Evolutionary conservation across 345 rosid species (phyloP), one percentile per base, ranked within the genome.

Genomic region (Trapa bicornis): DNA sequence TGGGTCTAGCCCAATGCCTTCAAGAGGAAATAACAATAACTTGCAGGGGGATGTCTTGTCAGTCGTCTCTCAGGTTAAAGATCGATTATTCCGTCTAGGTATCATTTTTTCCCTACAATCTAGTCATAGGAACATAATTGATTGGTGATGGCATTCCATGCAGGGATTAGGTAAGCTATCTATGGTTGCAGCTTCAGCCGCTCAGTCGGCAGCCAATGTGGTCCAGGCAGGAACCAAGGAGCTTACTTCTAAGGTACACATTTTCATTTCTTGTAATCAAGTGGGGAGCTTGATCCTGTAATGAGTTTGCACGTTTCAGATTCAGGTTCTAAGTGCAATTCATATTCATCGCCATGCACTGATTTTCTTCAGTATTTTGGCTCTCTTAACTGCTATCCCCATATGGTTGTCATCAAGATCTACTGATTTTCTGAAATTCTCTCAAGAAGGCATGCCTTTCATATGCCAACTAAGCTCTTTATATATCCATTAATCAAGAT

Each of bases 151-250:
- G 13, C 6, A 61, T 61, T n/a, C 11, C 41, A 36, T 64, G 67
- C 42, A 93, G 98, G 96, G 98, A 15, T 69, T 93, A 37, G 97
- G 96, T 64, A 85, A 73, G 80, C 79, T 93, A 61, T 93, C 98
- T 70, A 45, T 88, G 73, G 98, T 82, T n/a, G 97, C 98, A 0
- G 80, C 86, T 5, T 88, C 97, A 9, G 96, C 93, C 6, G 92
- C 92, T 33, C 92, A 87, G 65, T 83, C 89, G 0, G 91, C 98
- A 63, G 97, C 97, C 0, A 88, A 61, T 85, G 98, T 76, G 74
- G 96, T 93, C 78, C 97, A 85, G 52, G 85, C 84, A 3, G 85
- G 98, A 56, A 92, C 96, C 9, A 90, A 79, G 77, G 97, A 93
- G 67, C 42, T 93, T 43, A 72, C 82, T 61, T 73, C 89, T 29